A percentile compares a stretch with the other conserved stretches of the same genome.
phyloP scores from a whole-genome alignment of 2,329 filamentous ascomycete species.

The Monosporascus sp. region DNA sequence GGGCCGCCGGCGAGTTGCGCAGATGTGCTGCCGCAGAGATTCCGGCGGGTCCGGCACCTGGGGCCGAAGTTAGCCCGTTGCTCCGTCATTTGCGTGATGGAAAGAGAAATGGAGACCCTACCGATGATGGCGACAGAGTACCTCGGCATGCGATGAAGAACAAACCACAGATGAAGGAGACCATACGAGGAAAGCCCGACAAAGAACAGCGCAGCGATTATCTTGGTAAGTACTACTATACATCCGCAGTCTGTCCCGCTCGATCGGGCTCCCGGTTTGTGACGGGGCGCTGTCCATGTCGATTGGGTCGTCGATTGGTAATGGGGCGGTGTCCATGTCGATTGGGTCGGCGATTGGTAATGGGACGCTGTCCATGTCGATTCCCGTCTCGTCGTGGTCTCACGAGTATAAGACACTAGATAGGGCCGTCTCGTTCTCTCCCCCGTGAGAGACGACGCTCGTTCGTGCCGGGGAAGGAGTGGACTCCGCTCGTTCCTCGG shows the following conservation, averaged over 20 bases:
- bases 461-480: neutral
- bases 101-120: slow-evolving; percentile 6
- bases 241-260: too few relatives aligned
- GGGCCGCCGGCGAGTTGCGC: slow-evolving; percentile 1
- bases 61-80: slow-evolving; percentile 3
- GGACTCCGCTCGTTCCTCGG: neutral
- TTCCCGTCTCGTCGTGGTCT: neutral
- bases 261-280: too few relatives aligned
- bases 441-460: neutral
- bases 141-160: neutral
- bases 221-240: too few relatives aligned
- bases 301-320: too few relatives aligned
- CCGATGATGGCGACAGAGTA: slow-evolving; percentile 19
- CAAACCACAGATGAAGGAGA: neutral
- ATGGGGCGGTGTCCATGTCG: neutral
- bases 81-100: neutral
- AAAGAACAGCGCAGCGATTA: neutral
- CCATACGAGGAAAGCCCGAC: neutral
- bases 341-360: too few relatives aligned
- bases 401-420: too few relatives aligned
- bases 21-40: slow-evolving; percentile 20
- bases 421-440: neutral
- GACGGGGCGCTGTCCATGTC: neutral
- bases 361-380: neutral
- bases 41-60: slow-evolving; percentile 21